phyloP scores from a whole-genome alignment of 73 alveolate species.

The Chromera velia region DNA sequence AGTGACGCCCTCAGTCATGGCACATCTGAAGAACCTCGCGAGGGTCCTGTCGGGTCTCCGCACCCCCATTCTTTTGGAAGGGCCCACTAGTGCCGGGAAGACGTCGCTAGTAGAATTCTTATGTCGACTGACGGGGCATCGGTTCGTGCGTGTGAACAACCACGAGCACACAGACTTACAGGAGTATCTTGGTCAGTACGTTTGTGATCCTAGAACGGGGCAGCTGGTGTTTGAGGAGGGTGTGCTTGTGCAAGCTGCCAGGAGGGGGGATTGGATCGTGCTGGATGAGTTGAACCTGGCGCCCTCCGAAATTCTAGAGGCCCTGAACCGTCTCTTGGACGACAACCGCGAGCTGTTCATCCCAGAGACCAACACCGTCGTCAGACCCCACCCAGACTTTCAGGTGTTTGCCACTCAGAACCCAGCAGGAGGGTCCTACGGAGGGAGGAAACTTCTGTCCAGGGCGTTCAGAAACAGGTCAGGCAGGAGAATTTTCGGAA shows the following conservation, averaged over 20 bases:
- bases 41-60: constrained; percentile 38
- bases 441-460: constrained; percentile 94
- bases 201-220: constrained; percentile 37
- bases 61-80: constrained; percentile 88
- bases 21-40: constrained; percentile 19
- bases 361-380: constrained; percentile 81
- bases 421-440: constrained; percentile 89
- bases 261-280: constrained; percentile 84
- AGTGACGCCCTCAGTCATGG: constrained; percentile 18
- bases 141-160: constrained; percentile 90
- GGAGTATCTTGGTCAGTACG: constrained; percentile 45
- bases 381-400: constrained; percentile 90
- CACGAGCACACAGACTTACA: constrained; percentile 96
- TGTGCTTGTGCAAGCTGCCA: constrained; percentile 78
- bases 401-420: constrained; percentile 97
- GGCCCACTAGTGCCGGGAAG: constrained; percentile 98
- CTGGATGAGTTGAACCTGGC: constrained; percentile 89
- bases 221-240: constrained; percentile 67
- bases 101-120: constrained; percentile 87
- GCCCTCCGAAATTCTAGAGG: constrained; percentile 87
- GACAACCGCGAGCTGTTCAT: constrained; percentile 94
- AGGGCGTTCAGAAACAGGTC: constrained; percentile 91
- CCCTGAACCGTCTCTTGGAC: constrained; percentile 93
- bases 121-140: constrained; percentile 78
- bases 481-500: constrained; percentile 45